Evolutionary conservation across 768 basidiomycete genomes (phyloP).

Genomic region (Trametes cubensis): DNA sequence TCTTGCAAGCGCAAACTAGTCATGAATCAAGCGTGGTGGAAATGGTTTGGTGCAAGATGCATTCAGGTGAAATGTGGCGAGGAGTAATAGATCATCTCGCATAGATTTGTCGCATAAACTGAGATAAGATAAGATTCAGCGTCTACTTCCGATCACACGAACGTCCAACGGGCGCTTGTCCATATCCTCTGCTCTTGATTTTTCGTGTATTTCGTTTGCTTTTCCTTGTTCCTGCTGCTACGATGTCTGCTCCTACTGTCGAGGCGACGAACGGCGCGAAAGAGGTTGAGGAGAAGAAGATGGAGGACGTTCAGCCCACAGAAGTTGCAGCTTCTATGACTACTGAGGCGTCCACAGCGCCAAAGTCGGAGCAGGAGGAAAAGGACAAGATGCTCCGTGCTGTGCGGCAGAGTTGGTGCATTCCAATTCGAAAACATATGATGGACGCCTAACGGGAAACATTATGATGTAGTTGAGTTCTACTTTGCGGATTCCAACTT

Average conservation of each 20-base stretch:
- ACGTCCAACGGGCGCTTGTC: neutral
- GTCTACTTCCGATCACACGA: conserved; percentile 10
- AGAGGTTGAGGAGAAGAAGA: conserved; percentile 1
- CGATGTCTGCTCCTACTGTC: conserved; percentile 13
- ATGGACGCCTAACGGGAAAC: neutral
- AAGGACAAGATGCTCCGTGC: conserved; percentile 51
- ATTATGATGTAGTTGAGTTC: conserved; percentile 71
- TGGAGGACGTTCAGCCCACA: conserved; percentile 5
- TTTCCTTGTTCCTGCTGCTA: neutral
- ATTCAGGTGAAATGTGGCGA: neutral
- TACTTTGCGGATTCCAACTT: conserved; percentile 98
- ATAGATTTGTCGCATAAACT: neutral
- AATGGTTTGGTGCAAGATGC: too few species aligned
- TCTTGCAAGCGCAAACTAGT: too few species aligned
- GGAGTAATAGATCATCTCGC: neutral
- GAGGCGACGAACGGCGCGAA: conserved; percentile 6
- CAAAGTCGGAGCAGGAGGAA: conserved; percentile 34
- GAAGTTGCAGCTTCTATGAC: neutral
- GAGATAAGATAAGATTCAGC: conserved; percentile 20
- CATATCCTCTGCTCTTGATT: neutral
- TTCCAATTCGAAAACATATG: neutral
- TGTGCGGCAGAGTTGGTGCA: conserved; percentile 54
- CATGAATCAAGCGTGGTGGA: too few species aligned
- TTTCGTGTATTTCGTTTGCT: neutral
- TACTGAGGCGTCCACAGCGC: neutral